A percentile compares a stretch with the other conserved stretches of the same genome.
Conservation (phyloP, 495 filamentous ascomycete species). For the Articulospora tetracladia region DNA sequence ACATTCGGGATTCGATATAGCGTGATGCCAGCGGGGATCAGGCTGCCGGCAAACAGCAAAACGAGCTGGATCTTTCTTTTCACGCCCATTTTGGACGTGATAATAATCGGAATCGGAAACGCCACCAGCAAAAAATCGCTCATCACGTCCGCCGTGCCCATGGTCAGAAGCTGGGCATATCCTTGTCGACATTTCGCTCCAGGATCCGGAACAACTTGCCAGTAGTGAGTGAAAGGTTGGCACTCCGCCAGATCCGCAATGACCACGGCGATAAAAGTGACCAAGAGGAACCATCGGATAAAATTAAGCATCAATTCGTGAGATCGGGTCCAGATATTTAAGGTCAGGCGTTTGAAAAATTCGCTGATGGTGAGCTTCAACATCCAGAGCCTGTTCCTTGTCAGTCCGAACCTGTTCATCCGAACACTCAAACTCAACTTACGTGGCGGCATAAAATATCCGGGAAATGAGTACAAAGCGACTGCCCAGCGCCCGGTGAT, state of each 20-base stretch:
- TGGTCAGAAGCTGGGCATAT: conserved; percentile 79
- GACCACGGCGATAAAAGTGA: conserved; percentile 75
- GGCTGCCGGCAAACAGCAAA: conserved; percentile 75
- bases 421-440: conserved; percentile 32
- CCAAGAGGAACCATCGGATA: conserved; percentile 68
- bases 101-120: conserved; percentile 84
- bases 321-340: conserved; percentile 50
- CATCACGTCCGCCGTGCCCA: conserved; percentile 80
- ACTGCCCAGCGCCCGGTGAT: conserved; percentile 54
- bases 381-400: conserved; percentile 70
- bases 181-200: conserved; percentile 79
- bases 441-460: conserved; percentile 69
- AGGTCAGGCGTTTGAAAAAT: conserved; percentile 75
- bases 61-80: conserved; percentile 64
- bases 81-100: conserved; percentile 64
- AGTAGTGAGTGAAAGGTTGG: conserved; percentile 78
- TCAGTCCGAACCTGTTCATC: neutral
- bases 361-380: conserved; percentile 88
- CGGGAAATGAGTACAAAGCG: conserved; percentile 60
- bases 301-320: conserved; percentile 62
- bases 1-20: conserved; percentile 73
- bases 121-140: conserved; percentile 83
- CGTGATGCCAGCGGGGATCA: conserved; percentile 70
- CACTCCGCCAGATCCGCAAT: conserved; percentile 83
- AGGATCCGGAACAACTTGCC: conserved; percentile 89